Percentiles rank a stretch among this genome's conserved stretches.
phyloP scores from a whole-genome alignment of 1,284 basidiomycete species.

The Veloboletus limbatus region DNA sequence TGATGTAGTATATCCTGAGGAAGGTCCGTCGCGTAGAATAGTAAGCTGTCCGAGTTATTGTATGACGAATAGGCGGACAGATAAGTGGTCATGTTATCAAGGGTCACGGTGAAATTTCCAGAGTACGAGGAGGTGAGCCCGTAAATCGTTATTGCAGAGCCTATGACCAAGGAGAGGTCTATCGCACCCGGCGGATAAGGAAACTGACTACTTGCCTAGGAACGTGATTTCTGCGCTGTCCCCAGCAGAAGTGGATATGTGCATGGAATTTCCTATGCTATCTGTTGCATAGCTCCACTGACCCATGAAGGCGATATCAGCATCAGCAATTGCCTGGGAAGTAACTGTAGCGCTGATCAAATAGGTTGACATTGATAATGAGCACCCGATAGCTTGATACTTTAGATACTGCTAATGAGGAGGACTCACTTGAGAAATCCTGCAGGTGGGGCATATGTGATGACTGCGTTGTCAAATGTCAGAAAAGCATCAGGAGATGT shows the following conservation, averaged over 20 bases:
- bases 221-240: constrained; percentile 48
- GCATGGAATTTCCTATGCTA: constrained; percentile 33
- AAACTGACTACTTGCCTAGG: constrained; percentile 38
- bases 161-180: constrained; percentile 32
- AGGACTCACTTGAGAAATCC: constrained; percentile 31
- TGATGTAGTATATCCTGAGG: constrained; percentile 47
- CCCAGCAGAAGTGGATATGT: constrained; percentile 46
- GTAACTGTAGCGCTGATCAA: constrained; percentile 38
- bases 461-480: constrained; percentile 48
- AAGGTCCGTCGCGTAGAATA: constrained; percentile 64
- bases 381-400: constrained; percentile 1
- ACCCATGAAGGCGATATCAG: constrained; percentile 46
- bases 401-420: constrained; percentile 6
- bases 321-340: constrained; percentile 39
- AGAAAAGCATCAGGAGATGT: constrained; percentile 40
- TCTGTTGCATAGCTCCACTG: constrained; percentile 44
- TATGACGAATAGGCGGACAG: constrained; percentile 45
- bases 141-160: constrained; percentile 54
- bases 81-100: constrained; percentile 48
- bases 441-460: constrained; percentile 38
- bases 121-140: constrained; percentile 53
- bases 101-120: constrained; percentile 56
- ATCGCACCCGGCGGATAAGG: constrained; percentile 15
- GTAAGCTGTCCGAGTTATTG: constrained; percentile 45
- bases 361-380: constrained; percentile 22